Evolutionary conservation across 495 filamentous ascomycete species (phyloP).

Genomic region (Xeromyces bisporus): DNA sequence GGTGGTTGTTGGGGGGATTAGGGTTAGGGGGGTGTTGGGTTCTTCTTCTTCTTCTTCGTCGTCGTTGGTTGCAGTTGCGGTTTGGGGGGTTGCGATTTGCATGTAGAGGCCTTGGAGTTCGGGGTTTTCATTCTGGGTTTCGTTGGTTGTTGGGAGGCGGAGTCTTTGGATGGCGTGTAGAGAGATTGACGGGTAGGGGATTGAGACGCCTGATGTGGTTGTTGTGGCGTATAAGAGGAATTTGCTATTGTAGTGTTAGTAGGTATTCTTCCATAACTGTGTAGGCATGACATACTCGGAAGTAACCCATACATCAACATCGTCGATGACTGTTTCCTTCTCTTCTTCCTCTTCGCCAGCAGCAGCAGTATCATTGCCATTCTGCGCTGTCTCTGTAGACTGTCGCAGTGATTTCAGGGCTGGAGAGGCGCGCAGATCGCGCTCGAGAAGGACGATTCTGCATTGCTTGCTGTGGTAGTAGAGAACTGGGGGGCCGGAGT

Average conservation of each 20-base stretch:
- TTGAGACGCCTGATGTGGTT: slow-evolving; percentile 45
- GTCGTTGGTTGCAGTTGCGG: slow-evolving; percentile 22
- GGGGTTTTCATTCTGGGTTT: slow-evolving; percentile 11
- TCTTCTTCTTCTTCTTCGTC: slow-evolving; percentile 49
- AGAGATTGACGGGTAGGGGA: slow-evolving; percentile 76
- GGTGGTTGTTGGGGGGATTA: slow-evolving; percentile 36
- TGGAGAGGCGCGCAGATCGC: slow-evolving; percentile 20
- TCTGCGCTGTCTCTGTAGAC: slow-evolving; percentile 1
- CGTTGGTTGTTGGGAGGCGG: slow-evolving; percentile 19
- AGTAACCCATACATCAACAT: slow-evolving; percentile 59
- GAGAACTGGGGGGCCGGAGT: slow-evolving; percentile 59
- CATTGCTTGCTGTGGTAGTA: slow-evolving; percentile 51
- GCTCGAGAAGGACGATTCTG: slow-evolving; percentile 36
- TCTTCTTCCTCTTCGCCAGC: slow-evolving; percentile 20
- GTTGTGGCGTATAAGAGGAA: slow-evolving; percentile 53
- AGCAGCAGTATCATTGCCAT: slow-evolving; percentile 3
- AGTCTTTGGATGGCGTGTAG: slow-evolving; percentile 71
- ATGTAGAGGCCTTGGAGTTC: slow-evolving; percentile 57
- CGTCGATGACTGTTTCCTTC: slow-evolving; percentile 25
- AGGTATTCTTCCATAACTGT: slow-evolving; percentile 1
- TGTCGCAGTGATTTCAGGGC: slow-evolving; percentile 16
- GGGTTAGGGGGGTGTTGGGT: slow-evolving; percentile 47
- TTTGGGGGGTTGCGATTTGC: slow-evolving; percentile 49
- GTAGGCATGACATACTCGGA: slow-evolving; percentile 42
- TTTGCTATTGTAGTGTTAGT: slow-evolving; percentile 31